Conservation (phyloP, 2,329 filamentous ascomycete genomes). For the Penicillium sp. region DNA sequence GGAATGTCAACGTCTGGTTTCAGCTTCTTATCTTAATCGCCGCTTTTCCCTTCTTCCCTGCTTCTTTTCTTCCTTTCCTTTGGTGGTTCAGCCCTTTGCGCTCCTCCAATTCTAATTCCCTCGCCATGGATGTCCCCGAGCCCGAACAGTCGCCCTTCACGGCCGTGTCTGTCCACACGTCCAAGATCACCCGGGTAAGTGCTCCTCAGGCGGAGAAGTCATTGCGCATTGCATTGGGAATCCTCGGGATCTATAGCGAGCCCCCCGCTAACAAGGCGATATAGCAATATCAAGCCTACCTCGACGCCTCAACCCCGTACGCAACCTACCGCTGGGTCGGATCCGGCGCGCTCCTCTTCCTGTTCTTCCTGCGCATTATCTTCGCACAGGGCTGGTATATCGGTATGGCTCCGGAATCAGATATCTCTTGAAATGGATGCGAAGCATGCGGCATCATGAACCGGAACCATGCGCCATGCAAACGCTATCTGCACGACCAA, state of each 20-base stretch:
- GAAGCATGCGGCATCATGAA: too few relatives aligned
- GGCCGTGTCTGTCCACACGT: conserved; percentile 81
- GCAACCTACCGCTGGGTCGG: conserved; percentile 86
- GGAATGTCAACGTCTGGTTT: conserved; percentile 18
- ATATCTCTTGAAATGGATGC: not conserved
- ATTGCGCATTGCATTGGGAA: conserved; percentile 7
- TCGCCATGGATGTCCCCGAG: conserved; percentile 79
- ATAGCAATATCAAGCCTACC: conserved; percentile 89
- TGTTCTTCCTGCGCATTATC: conserved; percentile 89
- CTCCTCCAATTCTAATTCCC: not conserved
- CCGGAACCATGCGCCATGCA: not conserved
- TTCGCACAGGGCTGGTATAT: conserved; percentile 98
- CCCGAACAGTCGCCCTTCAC: conserved; percentile 90
- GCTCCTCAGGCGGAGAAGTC: conserved; percentile 9
- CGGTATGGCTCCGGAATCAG: conserved; percentile 56
- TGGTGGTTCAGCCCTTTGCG: conserved; percentile 1
- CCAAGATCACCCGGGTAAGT: conserved; percentile 46
- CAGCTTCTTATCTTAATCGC: conserved; percentile 10
- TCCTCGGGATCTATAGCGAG: not conserved
- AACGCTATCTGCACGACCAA: not conserved
- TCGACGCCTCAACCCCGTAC: conserved; percentile 91
- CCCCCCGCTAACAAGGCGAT: conserved; percentile 19
- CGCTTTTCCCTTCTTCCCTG: conserved; percentile 9
- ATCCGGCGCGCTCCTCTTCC: conserved; percentile 71
- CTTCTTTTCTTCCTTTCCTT: conserved; percentile 5